Conservation (phyloP, 164 flowering plant species). For the Kalanchoe fedtschenkoi region DNA sequence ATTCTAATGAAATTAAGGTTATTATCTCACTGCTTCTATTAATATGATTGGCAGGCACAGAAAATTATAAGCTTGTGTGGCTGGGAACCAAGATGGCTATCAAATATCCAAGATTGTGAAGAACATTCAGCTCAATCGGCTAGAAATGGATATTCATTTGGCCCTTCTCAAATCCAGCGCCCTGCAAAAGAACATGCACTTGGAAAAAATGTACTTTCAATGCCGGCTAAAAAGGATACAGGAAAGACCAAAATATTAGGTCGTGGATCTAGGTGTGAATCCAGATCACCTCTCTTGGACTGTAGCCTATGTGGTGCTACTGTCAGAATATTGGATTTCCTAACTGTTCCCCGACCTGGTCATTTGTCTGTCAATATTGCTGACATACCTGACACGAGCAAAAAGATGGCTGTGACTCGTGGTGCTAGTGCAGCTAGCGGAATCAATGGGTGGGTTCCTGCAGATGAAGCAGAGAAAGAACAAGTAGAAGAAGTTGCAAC, state of each 20-base stretch:
- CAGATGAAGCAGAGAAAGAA: slow-evolving; percentile 67
- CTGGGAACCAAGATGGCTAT: slow-evolving; percentile 98
- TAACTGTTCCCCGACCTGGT: slow-evolving; percentile 68
- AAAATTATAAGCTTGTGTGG: slow-evolving; percentile 94
- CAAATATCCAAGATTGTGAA: slow-evolving; percentile 82
- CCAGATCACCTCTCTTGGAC: slow-evolving; percentile 78
- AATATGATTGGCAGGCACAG: slow-evolving; percentile 51
- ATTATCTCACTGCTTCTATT: not conserved
- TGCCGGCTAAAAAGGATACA: slow-evolving; percentile 45
- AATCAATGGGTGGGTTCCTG: slow-evolving; percentile 78
- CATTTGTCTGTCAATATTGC: slow-evolving; percentile 46
- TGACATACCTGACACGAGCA: slow-evolving; percentile 65
- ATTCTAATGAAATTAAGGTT: not conserved
- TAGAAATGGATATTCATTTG: slow-evolving; percentile 66
- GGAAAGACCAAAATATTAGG: slow-evolving; percentile 41
- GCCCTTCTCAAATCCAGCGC: slow-evolving; percentile 37
- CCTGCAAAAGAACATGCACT: slow-evolving; percentile 40
- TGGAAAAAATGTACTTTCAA: slow-evolving; percentile 49
- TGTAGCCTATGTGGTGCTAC: slow-evolving; percentile 97
- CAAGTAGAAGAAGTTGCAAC: slow-evolving; percentile 82
- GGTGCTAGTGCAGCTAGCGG: slow-evolving; percentile 98
- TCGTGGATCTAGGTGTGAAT: slow-evolving; percentile 51
- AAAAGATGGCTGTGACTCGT: slow-evolving; percentile 71
- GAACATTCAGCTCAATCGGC: slow-evolving; percentile 97
- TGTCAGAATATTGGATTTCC: slow-evolving; percentile 77